These are phyloP conservation scores for Isabelozyma gotoi DNA, from an alignment of 805 yeast species.

Conservation along the genomic window DNA sequence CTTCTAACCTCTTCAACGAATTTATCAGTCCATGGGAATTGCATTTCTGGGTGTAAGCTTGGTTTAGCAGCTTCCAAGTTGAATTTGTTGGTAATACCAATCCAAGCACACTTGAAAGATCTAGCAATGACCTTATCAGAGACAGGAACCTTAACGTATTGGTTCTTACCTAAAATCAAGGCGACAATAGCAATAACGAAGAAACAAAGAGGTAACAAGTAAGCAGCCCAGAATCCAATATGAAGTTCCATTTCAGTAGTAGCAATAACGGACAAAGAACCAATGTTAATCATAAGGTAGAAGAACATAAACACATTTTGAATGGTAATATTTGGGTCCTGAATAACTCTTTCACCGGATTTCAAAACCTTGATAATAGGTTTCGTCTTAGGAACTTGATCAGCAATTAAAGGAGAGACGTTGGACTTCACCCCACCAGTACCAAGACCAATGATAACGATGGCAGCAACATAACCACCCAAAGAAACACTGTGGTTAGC, in stretches of 20 bases:
- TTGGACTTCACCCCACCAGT: constrained; percentile 83
- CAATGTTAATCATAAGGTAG: constrained; percentile 74
- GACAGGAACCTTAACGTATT: constrained; percentile 59
- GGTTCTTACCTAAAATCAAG: constrained; percentile 52
- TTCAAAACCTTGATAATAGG: constrained; percentile 38
- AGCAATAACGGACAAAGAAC: constrained; percentile 72
- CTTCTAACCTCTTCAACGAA: constrained; percentile 74
- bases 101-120: constrained; percentile 43
- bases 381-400: constrained; percentile 45
- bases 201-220: constrained; percentile 63
- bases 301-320: constrained; percentile 76
- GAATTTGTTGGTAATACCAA: constrained; percentile 48
- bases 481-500: constrained; percentile 49
- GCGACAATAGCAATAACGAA: constrained; percentile 53
- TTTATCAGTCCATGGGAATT: constrained; percentile 60
- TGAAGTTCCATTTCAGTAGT: constrained; percentile 70
- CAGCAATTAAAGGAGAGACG: constrained; percentile 73
- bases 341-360: constrained; percentile 39
- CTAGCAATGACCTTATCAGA: constrained; percentile 59
- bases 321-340: constrained; percentile 67
- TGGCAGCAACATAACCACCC: constrained; percentile 60
- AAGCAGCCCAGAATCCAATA: constrained; percentile 75
- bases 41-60: constrained; percentile 44
- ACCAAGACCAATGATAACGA: constrained; percentile 67
- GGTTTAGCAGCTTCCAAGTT: constrained; percentile 60